These are phyloP conservation scores for Starmerella scarabaei DNA, from an alignment of 805 yeast genomes.

Conservation along the genomic window DNA sequence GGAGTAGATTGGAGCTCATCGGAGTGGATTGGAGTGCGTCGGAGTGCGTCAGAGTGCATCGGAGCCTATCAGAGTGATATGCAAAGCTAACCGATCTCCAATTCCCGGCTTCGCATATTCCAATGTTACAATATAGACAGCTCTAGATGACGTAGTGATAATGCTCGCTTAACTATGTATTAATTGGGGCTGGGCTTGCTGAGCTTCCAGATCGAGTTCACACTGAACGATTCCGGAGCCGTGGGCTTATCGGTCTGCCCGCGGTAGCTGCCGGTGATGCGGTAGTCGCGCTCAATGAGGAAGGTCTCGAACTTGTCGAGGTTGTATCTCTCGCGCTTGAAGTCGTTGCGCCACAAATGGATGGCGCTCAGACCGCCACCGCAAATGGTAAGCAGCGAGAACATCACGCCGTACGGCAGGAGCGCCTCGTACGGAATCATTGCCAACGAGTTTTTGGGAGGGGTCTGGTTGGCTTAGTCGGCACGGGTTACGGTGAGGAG, in stretches of 20 bases:
- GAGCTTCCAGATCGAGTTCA: constrained; percentile 40
- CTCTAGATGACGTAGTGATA: no score
- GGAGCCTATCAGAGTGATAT: no score
- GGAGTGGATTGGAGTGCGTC: no score
- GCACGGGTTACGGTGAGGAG: no score
- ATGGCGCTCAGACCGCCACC: constrained; percentile 39
- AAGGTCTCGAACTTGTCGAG: constrained; percentile 41
- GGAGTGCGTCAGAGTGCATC: no score
- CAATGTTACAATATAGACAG: no score
- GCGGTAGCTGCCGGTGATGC: constrained; percentile 62
- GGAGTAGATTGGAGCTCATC: no score
- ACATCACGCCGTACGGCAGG: constrained; percentile 47
- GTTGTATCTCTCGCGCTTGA: constrained; percentile 41
- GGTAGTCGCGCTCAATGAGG: constrained; percentile 57
- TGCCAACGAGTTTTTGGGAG: neutral
- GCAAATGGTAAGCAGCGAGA: constrained; percentile 38
- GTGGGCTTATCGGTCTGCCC: constrained; percentile 52
- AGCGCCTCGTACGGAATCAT: constrained; percentile 64
- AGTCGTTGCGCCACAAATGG: constrained; percentile 36
- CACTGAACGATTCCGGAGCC: constrained; percentile 69
- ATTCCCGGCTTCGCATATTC: no score
- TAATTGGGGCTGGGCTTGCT: constrained; percentile 16
- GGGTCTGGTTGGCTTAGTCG: no score
- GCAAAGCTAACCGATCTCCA: no score
- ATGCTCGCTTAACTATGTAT: no score